Evolutionary conservation across 352 stramenopile species (phyloP).

Genomic region (Globisporangium lucens): DNA sequence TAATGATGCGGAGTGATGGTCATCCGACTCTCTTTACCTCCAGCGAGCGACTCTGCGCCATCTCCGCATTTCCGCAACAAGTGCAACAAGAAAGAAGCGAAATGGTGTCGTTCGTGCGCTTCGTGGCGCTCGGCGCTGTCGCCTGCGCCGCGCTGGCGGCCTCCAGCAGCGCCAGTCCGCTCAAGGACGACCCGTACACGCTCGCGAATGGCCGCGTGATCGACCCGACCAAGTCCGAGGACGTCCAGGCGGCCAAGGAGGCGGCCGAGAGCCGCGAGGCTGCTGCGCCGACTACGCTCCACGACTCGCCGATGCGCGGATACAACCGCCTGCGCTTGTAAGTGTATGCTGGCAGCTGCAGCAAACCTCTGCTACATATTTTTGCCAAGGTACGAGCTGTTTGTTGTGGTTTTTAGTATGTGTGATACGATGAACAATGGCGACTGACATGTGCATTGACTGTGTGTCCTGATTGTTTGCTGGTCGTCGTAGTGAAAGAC

Average conservation of each 20-base stretch:
- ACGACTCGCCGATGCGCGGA: conserved; percentile 10
- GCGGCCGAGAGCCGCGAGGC: not conserved
- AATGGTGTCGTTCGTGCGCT: conserved; percentile 9
- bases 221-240: conserved; percentile 3
- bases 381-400: not conserved
- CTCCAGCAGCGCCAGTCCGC: conserved; percentile 1
- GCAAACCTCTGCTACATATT: not conserved
- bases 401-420: not conserved
- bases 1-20: not conserved
- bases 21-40: not conserved
- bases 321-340: conserved; percentile 2
- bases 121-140: not conserved
- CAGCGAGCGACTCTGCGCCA: not conserved
- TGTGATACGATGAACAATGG: too few species aligned
- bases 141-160: not conserved
- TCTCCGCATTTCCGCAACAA: not conserved
- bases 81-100: not conserved
- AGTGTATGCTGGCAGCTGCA: not conserved
- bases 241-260: not conserved
- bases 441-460: too few species aligned
- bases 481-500: too few species aligned
- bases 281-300: not conserved
- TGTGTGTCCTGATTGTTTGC: too few species aligned
- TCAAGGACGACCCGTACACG: conserved; percentile 11
- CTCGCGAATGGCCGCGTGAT: conserved; percentile 10